A percentile compares a stretch with the other conserved stretches of the same genome.
Evolutionary conservation across 495 filamentous ascomycete genomes (phyloP).

Genomic region (Daldinia childiae): DNA sequence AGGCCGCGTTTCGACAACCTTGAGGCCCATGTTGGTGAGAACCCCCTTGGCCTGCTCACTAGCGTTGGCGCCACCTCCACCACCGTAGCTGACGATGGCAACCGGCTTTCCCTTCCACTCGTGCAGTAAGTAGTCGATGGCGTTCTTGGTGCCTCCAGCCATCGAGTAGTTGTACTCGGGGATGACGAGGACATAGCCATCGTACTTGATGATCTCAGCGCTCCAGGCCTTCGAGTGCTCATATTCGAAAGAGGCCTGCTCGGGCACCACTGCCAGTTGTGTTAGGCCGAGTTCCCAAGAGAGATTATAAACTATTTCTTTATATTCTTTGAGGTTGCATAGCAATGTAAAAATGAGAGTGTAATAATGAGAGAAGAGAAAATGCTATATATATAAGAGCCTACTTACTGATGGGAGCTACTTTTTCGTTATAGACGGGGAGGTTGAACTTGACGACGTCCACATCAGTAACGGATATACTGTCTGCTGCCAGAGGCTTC

Average conservation of each 20-base stretch:
- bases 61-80: conserved; percentile 58
- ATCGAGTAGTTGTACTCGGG: conserved; percentile 58
- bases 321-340: neutral
- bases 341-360: neutral
- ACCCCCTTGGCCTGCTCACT: conserved; percentile 49
- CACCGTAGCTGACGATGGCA: conserved; percentile 65
- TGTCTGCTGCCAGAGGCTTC: conserved; percentile 31
- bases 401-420: conserved; percentile 49
- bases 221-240: conserved; percentile 62
- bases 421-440: conserved; percentile 65
- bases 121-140: conserved; percentile 67
- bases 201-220: conserved; percentile 54
- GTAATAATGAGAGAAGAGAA: neutral
- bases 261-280: conserved; percentile 47
- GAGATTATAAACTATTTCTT: neutral
- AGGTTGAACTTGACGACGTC: conserved; percentile 63
- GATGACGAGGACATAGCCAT: conserved; percentile 67
- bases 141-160: conserved; percentile 67
- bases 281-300: neutral
- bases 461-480: conserved; percentile 49
- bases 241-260: conserved; percentile 55
- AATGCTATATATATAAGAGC: conserved; percentile 43
- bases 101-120: conserved; percentile 70
- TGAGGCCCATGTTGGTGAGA: conserved; percentile 45
- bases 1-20: conserved; percentile 46